phyloP scores from a whole-genome alignment of 257 asterid species.

The Nicotiana tabacum region DNA sequence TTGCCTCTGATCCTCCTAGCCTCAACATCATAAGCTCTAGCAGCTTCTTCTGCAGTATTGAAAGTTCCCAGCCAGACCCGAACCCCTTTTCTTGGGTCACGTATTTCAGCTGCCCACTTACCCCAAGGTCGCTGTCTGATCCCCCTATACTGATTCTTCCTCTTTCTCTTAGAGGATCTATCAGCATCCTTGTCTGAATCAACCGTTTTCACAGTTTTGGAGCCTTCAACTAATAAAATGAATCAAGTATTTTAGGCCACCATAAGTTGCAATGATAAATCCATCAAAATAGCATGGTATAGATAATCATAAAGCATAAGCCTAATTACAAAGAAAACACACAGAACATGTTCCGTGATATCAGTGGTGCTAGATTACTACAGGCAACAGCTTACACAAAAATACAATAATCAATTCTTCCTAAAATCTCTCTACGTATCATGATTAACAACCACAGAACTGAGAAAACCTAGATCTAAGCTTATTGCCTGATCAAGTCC shows the following conservation, averaged over 20 bases:
- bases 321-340: neutral
- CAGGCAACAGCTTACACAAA: neutral
- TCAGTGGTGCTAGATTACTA: neutral
- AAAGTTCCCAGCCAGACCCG: conserved; percentile 99
- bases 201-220: conserved; percentile 9
- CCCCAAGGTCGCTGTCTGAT: conserved; percentile 99
- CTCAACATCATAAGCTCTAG: conserved; percentile 89
- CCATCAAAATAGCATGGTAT: neutral
- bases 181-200: conserved; percentile 63
- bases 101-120: conserved; percentile 99
- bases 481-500: neutral
- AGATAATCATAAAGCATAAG: neutral
- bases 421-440: neutral
- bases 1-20: conserved; percentile 90
- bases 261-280: neutral
- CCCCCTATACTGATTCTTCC: conserved; percentile 95
- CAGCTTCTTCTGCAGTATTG: conserved; percentile 99
- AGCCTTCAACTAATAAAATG: conserved; percentile 27
- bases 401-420: too few species aligned
- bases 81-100: conserved; percentile 95
- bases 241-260: neutral
- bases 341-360: neutral
- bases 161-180: conserved; percentile 69
- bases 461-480: neutral
- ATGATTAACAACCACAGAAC: neutral